Evolutionary conservation across 208 protist genomes (phyloP).

Genomic region (Sergeia podlipaevii): DNA sequence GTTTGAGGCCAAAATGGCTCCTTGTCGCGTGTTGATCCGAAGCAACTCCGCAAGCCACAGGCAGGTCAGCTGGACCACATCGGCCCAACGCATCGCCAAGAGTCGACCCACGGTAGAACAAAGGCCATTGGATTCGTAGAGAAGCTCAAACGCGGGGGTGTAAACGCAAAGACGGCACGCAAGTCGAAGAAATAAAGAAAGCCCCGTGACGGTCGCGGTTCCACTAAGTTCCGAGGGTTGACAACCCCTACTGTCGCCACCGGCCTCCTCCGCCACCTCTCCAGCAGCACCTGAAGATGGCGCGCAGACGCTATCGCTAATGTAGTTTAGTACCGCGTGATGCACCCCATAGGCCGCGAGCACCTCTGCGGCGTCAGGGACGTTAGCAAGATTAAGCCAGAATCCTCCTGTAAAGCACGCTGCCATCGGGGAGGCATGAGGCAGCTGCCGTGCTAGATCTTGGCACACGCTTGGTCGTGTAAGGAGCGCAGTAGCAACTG

Average conservation of each 20-base stretch:
- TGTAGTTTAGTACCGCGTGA: constrained; percentile 14
- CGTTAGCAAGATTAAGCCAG: too few species aligned
- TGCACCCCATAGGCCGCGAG: constrained; percentile 35
- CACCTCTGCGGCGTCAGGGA: constrained; percentile 28
- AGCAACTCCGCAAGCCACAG: constrained; percentile 17
- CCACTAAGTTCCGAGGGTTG: neutral
- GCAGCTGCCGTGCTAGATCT: too few species aligned
- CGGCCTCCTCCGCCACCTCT: neutral
- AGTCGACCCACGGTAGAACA: constrained; percentile 20
- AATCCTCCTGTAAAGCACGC: too few species aligned
- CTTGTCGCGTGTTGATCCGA: neutral
- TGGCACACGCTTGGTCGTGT: constrained; percentile 13
- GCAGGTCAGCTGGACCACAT: constrained; percentile 27
- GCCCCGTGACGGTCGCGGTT: constrained; percentile 15
- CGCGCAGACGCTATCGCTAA: too few species aligned
- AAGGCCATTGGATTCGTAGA: constrained; percentile 8
- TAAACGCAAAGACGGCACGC: constrained; percentile 16
- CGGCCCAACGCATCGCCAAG: constrained; percentile 31
- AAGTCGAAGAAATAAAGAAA: constrained; percentile 21
- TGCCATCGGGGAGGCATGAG: too few species aligned
- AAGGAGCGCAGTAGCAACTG: constrained; percentile 8
- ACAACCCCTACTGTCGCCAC: neutral
- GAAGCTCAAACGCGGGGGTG: constrained; percentile 18
- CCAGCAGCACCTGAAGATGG: neutral
- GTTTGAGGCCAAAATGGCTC: constrained; percentile 9